A percentile compares a stretch with the other conserved stretches of the same genome.
Evolutionary conservation across 805 yeast genomes (phyloP).

Genomic region (Cyberlindnera saturnus): DNA sequence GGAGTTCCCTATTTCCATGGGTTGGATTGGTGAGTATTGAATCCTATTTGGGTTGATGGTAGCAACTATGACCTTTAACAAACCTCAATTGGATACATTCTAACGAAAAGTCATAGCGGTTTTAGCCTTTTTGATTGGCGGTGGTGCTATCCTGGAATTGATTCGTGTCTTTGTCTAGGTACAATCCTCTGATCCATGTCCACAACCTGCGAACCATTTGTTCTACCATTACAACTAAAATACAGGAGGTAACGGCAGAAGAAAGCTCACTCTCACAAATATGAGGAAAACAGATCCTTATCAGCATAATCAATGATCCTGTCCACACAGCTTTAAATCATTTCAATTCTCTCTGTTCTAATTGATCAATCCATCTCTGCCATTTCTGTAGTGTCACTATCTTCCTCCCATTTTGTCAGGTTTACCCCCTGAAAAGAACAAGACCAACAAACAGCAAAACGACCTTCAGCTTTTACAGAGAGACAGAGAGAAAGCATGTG

Average conservation of each 20-base stretch:
- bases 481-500: neutral
- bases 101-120: conserved; percentile 24
- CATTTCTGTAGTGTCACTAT: neutral
- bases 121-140: conserved; percentile 62
- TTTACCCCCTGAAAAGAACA: neutral
- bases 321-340: too few species aligned
- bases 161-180: conserved; percentile 45
- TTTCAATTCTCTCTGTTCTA: neutral
- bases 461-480: neutral
- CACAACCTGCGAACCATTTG: too few species aligned
- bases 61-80: conserved; percentile 12
- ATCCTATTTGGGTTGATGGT: neutral
- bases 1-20: conserved; percentile 49
- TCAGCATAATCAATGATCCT: too few species aligned
- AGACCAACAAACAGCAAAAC: neutral
- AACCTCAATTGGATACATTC: too few species aligned
- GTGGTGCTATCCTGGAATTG: conserved; percentile 77
- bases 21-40: conserved; percentile 55
- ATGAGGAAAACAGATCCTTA: too few species aligned
- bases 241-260: too few species aligned
- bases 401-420: neutral
- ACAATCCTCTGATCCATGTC: neutral
- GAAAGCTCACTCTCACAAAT: too few species aligned
- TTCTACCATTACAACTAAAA: too few species aligned
- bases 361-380: neutral